Evolutionary conservation across 192 early-diverging fungal species (phyloP), one percentile per base, ranked within the genome.

Genomic region (Podila clonocystis): DNA sequence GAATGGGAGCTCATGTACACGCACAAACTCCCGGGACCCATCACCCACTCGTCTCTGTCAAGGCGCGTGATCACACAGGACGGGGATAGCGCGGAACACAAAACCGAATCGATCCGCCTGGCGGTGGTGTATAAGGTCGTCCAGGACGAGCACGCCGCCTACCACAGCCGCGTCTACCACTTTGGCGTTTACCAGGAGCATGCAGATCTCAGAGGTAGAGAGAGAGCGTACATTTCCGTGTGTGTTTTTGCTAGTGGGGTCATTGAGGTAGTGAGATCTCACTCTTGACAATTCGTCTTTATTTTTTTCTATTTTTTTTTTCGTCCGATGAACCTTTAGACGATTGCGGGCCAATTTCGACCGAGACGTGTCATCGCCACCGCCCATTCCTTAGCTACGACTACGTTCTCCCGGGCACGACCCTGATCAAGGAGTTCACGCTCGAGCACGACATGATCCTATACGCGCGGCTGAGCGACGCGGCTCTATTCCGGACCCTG

Each of bases 1-100:
- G 77, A 50, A 3, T 80, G 77, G 77, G 77, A 80, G 49, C 57
- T 73, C 26, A 80, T 80, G 77, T 80, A 73, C 36, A 63, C 65
- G 5, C 77, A 80, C 57, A 63, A 50, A 8, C 68, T 80, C 45
- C 71, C 77, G 31, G 77, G 77, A 48, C 29, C 58, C 6, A 80
- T 80, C 62, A 72, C 66, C 15, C 77, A 80, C 33, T 28, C 77
- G 0, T 80, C 77, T 3, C 24, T 80, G 0, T 80, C 77, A 20
- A 80, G 63, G 55, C 65, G 67, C 0, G 17, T 68, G 24, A n/a
- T 73, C 8, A 60, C 64, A 36, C 58, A 64, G 29, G n/a, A 50
- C 1, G 26, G 17, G 19, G 61, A 58, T 17, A 8, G n/a, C 36
- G 24, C 34, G 62, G 49, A 45, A 33, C 49, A 33, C 22, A 55